phyloP scores from a whole-genome alignment of 805 yeast genomes.

The Cyberlindnera mrakii region DNA sequence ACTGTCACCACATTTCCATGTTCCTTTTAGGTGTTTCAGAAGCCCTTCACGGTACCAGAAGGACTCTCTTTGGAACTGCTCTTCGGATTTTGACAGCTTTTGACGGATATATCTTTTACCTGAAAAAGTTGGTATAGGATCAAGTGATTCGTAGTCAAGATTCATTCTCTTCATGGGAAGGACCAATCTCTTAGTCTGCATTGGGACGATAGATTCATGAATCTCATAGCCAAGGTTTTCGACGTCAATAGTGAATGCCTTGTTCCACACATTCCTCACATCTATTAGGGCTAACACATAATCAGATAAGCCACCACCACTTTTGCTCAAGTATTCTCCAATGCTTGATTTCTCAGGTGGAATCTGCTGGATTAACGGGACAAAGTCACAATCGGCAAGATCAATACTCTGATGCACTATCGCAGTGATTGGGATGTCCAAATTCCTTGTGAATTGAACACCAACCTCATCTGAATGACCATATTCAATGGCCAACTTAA shows the following conservation, averaged over 20 bases:
- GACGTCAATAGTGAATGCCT: constrained; percentile 36
- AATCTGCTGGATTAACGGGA: constrained; percentile 43
- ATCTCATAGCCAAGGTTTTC: constrained; percentile 25
- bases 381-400: constrained; percentile 66
- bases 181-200: constrained; percentile 52
- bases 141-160: constrained; percentile 35
- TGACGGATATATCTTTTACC: constrained; percentile 59
- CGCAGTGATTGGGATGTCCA: constrained; percentile 63
- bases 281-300: constrained; percentile 68
- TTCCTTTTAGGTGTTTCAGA: constrained; percentile 52
- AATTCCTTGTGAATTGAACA: constrained; percentile 42
- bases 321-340: constrained; percentile 24
- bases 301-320: constrained; percentile 27
- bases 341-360: constrained; percentile 16
- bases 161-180: constrained; percentile 62
- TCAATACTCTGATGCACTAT: constrained; percentile 72
- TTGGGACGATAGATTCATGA: constrained; percentile 31
- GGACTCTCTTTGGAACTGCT: constrained; percentile 45
- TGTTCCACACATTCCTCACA: constrained; percentile 75
- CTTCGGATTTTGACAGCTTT: constrained; percentile 50
- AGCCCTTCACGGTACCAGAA: constrained; percentile 81
- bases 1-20: constrained; percentile 51
- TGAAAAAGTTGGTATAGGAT: constrained; percentile 64
- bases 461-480: constrained; percentile 32
- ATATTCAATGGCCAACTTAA: constrained; percentile 61